These are phyloP conservation scores for Lepidium didymum DNA, from an alignment of 345 rosid genomes.

Conservation along the genomic window DNA sequence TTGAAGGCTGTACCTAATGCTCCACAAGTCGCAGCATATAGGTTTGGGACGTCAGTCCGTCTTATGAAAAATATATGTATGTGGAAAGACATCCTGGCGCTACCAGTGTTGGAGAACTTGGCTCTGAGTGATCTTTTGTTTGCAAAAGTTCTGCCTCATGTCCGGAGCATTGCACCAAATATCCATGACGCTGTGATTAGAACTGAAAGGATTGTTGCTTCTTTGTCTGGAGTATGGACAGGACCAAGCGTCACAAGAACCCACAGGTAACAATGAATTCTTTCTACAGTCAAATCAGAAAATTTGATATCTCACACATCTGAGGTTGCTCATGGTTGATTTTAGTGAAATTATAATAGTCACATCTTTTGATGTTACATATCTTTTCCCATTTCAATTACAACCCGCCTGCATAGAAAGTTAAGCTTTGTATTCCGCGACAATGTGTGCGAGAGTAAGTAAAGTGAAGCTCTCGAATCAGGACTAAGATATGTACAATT, in stretches of 20 bases:
- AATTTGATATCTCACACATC: neutral
- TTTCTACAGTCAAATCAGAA: neutral
- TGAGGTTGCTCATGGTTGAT: neutral
- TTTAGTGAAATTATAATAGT: neutral
- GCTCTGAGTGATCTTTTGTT: constrained; percentile 76
- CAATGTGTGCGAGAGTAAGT: neutral
- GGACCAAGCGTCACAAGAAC: constrained; percentile 52
- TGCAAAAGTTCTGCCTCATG: constrained; percentile 76
- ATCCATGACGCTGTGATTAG: constrained; percentile 80
- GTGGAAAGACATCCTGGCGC: constrained; percentile 85
- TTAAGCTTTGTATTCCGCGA: neutral
- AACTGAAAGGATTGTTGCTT: constrained; percentile 71
- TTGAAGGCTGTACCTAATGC: constrained; percentile 86
- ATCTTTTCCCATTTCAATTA: neutral
- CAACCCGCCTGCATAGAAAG: neutral
- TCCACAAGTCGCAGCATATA: constrained; percentile 71
- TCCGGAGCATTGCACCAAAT: constrained; percentile 64
- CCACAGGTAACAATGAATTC: constrained; percentile 41
- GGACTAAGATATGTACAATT: neutral
- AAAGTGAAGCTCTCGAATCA: neutral
- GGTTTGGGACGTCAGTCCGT: constrained; percentile 82
- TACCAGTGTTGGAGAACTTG: constrained; percentile 74
- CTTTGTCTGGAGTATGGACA: constrained; percentile 77
- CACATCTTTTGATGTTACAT: neutral
- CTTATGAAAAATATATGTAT: constrained; percentile 80